Conservation (phyloP, 2,329 filamentous ascomycete genomes). For the Cladophialophora exuberans region DNA sequence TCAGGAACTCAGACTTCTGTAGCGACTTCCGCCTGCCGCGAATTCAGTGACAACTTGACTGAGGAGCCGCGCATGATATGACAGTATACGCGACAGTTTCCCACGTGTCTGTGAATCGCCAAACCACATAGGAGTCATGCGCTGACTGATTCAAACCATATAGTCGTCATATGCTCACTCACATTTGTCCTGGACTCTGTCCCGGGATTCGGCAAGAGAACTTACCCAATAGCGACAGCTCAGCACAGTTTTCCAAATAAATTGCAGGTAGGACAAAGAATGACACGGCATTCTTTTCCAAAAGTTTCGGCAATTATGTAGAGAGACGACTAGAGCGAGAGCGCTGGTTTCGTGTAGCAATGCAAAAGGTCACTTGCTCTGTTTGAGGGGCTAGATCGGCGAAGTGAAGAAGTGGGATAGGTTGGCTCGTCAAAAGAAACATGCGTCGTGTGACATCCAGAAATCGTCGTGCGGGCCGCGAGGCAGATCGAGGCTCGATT, state of each 20-base stretch:
- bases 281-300: neutral
- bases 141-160: neutral
- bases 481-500: neutral
- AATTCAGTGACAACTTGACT: neutral
- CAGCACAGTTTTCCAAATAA: neutral
- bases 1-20: neutral
- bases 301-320: neutral
- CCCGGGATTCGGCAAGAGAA: neutral
- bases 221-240: neutral
- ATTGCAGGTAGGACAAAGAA: neutral
- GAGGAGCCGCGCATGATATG: neutral
- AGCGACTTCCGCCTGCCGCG: neutral
- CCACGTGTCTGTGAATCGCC: neutral
- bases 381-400: slow-evolving; percentile 2
- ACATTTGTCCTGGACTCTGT: neutral
- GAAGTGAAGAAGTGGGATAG: slow-evolving; percentile 9
- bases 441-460: slow-evolving; percentile 14
- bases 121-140: neutral
- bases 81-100: neutral
- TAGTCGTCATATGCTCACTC: neutral
- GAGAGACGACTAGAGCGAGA: slow-evolving; percentile 3
- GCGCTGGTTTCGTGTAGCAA: slow-evolving; percentile 17
- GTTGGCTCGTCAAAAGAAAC: slow-evolving; percentile 20
- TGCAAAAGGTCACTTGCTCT: slow-evolving; percentile 10
- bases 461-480: neutral